These are phyloP conservation scores for Sclerospora graminicola DNA, from an alignment of 352 stramenopile species.

Conservation along the genomic window DNA sequence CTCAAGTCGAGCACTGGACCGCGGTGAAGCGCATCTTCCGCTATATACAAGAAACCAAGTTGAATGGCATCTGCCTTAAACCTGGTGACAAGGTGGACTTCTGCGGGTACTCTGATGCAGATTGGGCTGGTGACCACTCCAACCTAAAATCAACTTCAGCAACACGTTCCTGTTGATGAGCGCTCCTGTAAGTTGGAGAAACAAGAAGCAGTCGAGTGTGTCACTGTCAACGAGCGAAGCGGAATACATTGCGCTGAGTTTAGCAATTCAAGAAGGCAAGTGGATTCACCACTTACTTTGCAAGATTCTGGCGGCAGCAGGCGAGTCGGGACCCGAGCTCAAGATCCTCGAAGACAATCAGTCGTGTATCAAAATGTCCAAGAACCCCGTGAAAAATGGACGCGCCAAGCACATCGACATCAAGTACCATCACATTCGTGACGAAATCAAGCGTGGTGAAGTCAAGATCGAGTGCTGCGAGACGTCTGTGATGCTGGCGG, in stretches of 20 bases:
- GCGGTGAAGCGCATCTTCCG: conserved; percentile 11
- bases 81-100: conserved; percentile 2
- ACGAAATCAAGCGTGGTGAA: conserved; percentile 15
- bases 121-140: conserved; percentile 6
- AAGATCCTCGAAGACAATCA: conserved; percentile 8
- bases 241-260: conserved; percentile 5
- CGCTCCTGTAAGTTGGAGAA: background rate
- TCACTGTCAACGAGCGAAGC: conserved; percentile 6
- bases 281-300: conserved; percentile 1
- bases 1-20: conserved; percentile 9
- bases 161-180: conserved; percentile 3
- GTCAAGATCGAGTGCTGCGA: conserved; percentile 1
- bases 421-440: conserved; percentile 17
- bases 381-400: conserved; percentile 10
- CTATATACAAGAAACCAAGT: conserved; percentile 14
- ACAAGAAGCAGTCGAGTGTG: conserved; percentile 4
- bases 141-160: conserved; percentile 5
- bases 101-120: conserved; percentile 5
- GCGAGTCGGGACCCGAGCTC: conserved; percentile 1
- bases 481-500: background rate
- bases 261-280: conserved; percentile 3
- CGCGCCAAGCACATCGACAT: conserved; percentile 26
- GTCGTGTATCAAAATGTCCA: conserved; percentile 3
- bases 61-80: conserved; percentile 6
- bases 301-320: background rate